phyloP scores from a whole-genome alignment of 192 early-diverging fungal genomes.

The Coemansia sp. region DNA sequence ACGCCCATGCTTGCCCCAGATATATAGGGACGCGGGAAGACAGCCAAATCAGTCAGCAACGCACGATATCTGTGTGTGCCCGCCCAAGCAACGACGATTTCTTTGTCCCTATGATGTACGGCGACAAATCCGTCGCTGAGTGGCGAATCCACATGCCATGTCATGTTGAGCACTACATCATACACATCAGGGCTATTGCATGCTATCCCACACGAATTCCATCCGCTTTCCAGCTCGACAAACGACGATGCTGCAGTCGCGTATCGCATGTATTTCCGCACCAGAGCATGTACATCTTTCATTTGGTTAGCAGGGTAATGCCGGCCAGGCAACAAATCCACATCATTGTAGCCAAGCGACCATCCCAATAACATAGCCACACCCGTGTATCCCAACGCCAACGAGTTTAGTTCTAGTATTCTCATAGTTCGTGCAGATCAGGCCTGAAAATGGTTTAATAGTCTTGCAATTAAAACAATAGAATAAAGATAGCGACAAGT shows the following conservation, averaged over 20 bases:
- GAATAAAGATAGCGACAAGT: neutral
- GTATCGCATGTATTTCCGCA: slow-evolving; percentile 53
- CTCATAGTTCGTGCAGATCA: neutral
- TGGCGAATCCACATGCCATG: slow-evolving; percentile 40
- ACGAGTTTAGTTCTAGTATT: neutral
- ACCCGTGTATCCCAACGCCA: neutral
- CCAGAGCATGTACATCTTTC: slow-evolving; percentile 20
- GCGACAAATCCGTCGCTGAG: slow-evolving; percentile 45
- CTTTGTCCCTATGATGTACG: slow-evolving; percentile 24
- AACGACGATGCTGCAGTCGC: slow-evolving; percentile 48
- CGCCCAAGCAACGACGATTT: slow-evolving; percentile 47
- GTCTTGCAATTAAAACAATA: neutral
- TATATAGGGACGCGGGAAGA: slow-evolving; percentile 35
- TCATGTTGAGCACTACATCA: slow-evolving; percentile 38
- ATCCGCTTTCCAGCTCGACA: slow-evolving; percentile 36
- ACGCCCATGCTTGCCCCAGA: slow-evolving; percentile 25
- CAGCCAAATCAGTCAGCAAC: slow-evolving; percentile 37
- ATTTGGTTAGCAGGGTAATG: slow-evolving; percentile 32
- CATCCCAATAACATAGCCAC: neutral
- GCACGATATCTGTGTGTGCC: slow-evolving; percentile 50
- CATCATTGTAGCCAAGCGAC: slow-evolving; percentile 22
- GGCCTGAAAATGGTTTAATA: neutral
- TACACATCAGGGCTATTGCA: slow-evolving; percentile 44
- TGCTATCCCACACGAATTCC: slow-evolving; percentile 41
- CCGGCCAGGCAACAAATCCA: slow-evolving; percentile 26